Base-by-base conservation (phyloP, 2,329 filamentous ascomycete genomes). In the Fonsecaea nubica region DNA sequence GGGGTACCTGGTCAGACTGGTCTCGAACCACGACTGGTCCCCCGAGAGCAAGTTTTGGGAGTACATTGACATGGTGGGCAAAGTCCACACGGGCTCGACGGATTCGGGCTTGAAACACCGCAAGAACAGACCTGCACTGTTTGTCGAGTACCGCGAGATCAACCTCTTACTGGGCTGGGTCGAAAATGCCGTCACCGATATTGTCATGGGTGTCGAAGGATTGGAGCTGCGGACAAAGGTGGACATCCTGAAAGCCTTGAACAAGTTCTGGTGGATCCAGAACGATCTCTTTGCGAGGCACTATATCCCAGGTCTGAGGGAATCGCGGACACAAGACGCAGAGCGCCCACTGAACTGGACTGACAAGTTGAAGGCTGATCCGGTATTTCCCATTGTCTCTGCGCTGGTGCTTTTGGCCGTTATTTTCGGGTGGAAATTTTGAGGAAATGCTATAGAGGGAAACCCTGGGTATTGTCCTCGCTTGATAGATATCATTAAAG, bases 261-360 rank as follows among this genome's bases (percentile, higher is more conserved):
- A 75, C 66, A 76, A 75, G 68, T 62, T 74, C 48, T 59, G 75
- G 40, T 76, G 74, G 74, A 73, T 76, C 45, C 74, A 76, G 68
- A 76, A 76, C 66, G 74, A 76, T 62, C 63, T 75, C 30, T 75
- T 75, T 64, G 69, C 72, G 54, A 72, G 72, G 57, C 73, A 75
- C 54, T 75, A 75, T 62, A 59, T 67, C 35, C 32, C 58, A 40
- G 33, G 33, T 33, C 18, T 53, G 58, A 60, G 57, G 35, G 62
- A 62, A 2, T 8, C 10, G 15, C 30, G 15, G 15, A 15, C 45
- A 42, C 32, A 8, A 36, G 18, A 53, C 18, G 15, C n/a, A 12
- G 40, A 30, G 45, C 54, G 42, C n/a, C 33, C 32, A 13, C 25
- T 53, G 42, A 54, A 48, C 35, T 61, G 58, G 48, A 42, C 42